phyloP scores from a whole-genome alignment of 495 filamentous ascomycete species.

The Penicillium daleae region DNA sequence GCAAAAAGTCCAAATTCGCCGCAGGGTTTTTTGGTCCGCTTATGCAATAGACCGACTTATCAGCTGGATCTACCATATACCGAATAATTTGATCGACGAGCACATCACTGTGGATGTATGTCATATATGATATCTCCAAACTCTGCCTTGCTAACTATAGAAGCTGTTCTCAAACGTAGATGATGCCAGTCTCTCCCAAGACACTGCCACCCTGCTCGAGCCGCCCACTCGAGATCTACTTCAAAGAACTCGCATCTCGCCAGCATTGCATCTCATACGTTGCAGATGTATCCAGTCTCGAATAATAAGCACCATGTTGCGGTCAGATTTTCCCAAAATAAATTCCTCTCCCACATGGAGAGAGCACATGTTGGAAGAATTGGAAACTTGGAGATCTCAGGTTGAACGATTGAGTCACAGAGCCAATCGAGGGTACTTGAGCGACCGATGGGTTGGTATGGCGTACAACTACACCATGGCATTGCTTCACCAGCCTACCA shows the following conservation, averaged over 20 bases:
- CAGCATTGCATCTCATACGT: conserved; percentile 27
- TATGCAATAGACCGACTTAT: conserved; percentile 30
- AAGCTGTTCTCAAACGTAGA: conserved; percentile 28
- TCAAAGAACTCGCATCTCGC: conserved; percentile 26
- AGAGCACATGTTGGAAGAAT: conserved; percentile 24
- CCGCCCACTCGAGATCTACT: not conserved
- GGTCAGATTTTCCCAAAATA: conserved; percentile 21
- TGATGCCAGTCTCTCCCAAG: conserved; percentile 17
- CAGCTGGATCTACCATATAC: conserved; percentile 30
- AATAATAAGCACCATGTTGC: conserved; percentile 27
- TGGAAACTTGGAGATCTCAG: conserved; percentile 25
- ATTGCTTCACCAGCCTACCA: conserved; percentile 23
- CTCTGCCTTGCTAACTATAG: not conserved
- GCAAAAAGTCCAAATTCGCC: conserved; percentile 25
- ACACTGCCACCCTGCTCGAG: conserved; percentile 7
- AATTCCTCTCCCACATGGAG: conserved; percentile 19
- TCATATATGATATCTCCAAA: not conserved
- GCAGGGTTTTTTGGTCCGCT: conserved; percentile 31
- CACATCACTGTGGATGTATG: conserved; percentile 26
- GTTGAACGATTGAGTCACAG: conserved; percentile 22
- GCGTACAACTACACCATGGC: conserved; percentile 29
- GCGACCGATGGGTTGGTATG: conserved; percentile 32
- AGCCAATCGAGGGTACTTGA: conserved; percentile 21
- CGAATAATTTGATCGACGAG: conserved; percentile 26
- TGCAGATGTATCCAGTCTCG: conserved; percentile 28